Evolutionary conservation across 768 basidiomycete species (phyloP).

Genomic region (Podaxis pistillaris): DNA sequence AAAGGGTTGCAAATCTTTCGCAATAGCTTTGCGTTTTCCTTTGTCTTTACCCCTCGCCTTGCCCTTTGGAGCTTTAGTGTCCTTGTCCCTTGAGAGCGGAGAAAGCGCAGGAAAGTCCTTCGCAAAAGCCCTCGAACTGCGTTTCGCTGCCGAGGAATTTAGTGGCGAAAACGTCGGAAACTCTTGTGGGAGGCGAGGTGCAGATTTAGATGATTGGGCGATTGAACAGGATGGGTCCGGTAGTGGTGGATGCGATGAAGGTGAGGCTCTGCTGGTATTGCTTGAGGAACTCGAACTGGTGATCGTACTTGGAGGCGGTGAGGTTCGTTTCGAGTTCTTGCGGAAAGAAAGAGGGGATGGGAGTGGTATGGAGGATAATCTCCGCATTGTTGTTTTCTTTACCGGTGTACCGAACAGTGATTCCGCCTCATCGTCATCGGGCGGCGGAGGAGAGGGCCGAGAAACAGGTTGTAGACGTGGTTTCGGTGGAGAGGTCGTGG

Average conservation of each 20-base stretch:
- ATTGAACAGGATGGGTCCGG: neutral
- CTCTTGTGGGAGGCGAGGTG: conserved; percentile 1
- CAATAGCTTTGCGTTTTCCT: conserved; percentile 8
- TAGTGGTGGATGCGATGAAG: conserved; percentile 9
- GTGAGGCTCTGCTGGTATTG: neutral
- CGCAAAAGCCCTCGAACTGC: neutral
- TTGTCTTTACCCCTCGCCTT: neutral
- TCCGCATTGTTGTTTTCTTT: conserved; percentile 11
- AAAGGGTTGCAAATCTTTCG: conserved; percentile 15
- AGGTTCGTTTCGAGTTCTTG: neutral
- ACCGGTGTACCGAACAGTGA: neutral
- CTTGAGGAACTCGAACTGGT: neutral
- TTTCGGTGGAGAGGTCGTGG: neutral
- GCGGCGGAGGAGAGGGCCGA: neutral
- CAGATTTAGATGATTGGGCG: neutral
- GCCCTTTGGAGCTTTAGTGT: neutral
- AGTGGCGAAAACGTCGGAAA: conserved; percentile 12
- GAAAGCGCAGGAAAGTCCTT: conserved; percentile 11
- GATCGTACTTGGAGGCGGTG: neutral
- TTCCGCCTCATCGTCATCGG: neutral
- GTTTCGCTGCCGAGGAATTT: neutral
- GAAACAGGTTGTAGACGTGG: neutral
- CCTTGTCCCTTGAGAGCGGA: conserved; percentile 4
- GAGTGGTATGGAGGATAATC: conserved; percentile 1
- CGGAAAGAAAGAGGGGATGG: conserved; percentile 5